These are phyloP conservation scores for Ganoderma lucidum DNA, from an alignment of 1,284 basidiomycete genomes.

Conservation along the genomic window DNA sequence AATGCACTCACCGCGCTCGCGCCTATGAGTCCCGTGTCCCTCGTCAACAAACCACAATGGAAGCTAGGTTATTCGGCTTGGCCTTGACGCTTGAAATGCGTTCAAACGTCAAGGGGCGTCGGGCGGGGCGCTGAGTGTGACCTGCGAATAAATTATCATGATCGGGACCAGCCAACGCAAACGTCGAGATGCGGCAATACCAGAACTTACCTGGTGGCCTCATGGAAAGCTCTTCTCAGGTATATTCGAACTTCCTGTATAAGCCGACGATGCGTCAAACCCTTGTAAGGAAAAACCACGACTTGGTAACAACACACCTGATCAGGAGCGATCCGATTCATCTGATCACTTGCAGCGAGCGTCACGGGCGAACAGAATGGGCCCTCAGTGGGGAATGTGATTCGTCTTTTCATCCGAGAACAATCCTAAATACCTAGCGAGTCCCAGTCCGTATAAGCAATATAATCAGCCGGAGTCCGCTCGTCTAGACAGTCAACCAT, in stretches of 20 bases:
- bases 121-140: not conserved
- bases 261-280: not conserved
- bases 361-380: not conserved
- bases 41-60: not conserved
- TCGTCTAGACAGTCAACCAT: too few relatives aligned
- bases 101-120: not conserved
- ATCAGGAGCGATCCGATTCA: not conserved
- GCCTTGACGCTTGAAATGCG: not conserved
- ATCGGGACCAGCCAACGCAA: not conserved
- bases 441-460: not conserved
- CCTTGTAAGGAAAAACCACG: not conserved
- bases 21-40: not conserved
- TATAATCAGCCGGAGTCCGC: not conserved
- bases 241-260: too few relatives aligned
- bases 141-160: not conserved
- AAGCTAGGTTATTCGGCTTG: not conserved
- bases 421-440: not conserved
- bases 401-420: not conserved
- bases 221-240: too few relatives aligned
- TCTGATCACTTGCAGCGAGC: not conserved
- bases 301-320: not conserved
- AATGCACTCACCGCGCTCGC: not conserved
- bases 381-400: constrained; percentile 3
- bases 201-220: too few relatives aligned
- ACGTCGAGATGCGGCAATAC: not conserved